phyloP scores from a whole-genome alignment of 441 rosid genomes.

The Populus hybrid region DNA sequence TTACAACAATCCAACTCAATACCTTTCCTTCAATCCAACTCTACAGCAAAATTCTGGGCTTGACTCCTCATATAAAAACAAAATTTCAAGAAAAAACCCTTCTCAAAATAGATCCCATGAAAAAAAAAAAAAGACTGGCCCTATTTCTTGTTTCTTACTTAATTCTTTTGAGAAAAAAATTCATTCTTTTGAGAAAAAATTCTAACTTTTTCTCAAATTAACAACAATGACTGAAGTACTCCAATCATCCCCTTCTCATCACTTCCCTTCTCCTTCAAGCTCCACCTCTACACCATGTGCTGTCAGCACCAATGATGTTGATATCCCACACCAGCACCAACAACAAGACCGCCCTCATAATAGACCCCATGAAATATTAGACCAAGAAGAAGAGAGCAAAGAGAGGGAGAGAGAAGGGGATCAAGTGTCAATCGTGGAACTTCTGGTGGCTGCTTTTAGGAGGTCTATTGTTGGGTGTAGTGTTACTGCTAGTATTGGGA shows the following conservation, averaged over 20 bases:
- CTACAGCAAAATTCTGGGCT: conserved; percentile 38
- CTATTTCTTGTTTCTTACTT: conserved; percentile 32
- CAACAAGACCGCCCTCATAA: conserved; percentile 28
- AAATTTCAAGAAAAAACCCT: conserved; percentile 9
- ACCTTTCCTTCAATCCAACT: conserved; percentile 82
- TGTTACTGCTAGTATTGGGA: conserved; percentile 18
- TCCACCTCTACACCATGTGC: conserved; percentile 61
- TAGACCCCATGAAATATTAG: conserved; percentile 35
- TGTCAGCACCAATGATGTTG: conserved; percentile 25
- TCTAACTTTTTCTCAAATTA: not conserved
- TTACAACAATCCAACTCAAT: conserved; percentile 24
- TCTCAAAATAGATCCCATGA: conserved; percentile 1
- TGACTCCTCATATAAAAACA: conserved; percentile 6
- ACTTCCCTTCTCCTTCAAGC: conserved; percentile 92
- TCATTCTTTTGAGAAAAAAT: conserved; percentile 13
- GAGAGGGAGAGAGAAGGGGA: conserved; percentile 46
- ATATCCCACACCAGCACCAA: conserved; percentile 35
- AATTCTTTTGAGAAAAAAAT: conserved; percentile 12
- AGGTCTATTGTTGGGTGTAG: not conserved
- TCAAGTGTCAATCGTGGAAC: not conserved
- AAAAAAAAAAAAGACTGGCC: conserved; percentile 9
- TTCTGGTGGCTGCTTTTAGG: not conserved
- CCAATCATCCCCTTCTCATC: conserved; percentile 65
- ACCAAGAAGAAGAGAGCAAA: conserved; percentile 33
- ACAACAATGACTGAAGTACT: conserved; percentile 72